Evolutionary conservation across 345 rosid species (phyloP).

Genomic region (Acer yangbiense): DNA sequence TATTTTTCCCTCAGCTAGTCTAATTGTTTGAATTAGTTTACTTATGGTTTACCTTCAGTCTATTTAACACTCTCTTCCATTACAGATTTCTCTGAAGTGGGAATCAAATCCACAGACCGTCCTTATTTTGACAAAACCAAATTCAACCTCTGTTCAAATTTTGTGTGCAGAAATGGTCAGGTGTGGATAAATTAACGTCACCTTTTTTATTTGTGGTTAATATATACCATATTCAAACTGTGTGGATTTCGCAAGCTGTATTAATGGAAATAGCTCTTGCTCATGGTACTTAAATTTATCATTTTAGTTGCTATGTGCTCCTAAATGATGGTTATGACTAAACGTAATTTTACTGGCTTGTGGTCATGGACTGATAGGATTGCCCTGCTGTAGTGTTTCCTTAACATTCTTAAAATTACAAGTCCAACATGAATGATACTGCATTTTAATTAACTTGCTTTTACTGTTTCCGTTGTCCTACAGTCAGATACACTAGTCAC

Average conservation of each 20-base stretch:
- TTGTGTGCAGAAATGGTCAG: conserved; percentile 89
- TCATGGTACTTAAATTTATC: not conserved
- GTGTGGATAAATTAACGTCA: conserved; percentile 39
- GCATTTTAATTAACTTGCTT: not conserved
- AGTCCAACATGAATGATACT: not conserved
- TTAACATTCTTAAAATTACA: not conserved
- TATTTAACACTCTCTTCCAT: conserved; percentile 31
- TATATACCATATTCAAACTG: not conserved
- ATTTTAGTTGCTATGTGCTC: conserved; percentile 7
- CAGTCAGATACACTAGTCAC: not conserved
- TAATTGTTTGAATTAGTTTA: not conserved
- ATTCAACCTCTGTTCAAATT: conserved; percentile 72
- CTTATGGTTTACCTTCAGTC: conserved; percentile 18
- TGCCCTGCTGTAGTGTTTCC: not conserved
- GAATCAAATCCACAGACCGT: conserved; percentile 89
- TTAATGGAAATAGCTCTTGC: not conserved
- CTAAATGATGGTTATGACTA: not conserved
- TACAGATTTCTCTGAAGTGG: conserved; percentile 95
- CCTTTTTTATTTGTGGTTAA: conserved; percentile 12
- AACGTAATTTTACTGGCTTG: not conserved
- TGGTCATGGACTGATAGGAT: not conserved
- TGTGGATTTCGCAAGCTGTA: not conserved
- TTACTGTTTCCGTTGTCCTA: not conserved
- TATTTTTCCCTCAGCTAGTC: conserved; percentile 4
- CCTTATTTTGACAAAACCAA: conserved; percentile 89